Evolutionary conservation across 805 yeast species (phyloP).

Genomic region (Torulaspora quercuum): DNA sequence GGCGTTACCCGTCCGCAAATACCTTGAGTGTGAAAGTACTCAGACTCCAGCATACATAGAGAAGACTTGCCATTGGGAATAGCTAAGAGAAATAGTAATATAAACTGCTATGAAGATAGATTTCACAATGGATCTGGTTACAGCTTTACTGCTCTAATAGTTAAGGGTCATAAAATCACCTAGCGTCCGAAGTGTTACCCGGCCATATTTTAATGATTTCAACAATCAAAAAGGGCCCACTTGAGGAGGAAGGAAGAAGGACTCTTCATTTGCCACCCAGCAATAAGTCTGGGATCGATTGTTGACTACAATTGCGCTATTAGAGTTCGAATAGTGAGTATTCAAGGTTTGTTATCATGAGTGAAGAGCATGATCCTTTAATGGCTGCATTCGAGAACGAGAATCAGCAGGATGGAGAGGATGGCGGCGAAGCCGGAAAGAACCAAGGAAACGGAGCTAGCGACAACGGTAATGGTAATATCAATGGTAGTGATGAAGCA

Average conservation of each 20-base stretch:
- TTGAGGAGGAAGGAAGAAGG: not conserved
- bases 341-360: conserved; percentile 43
- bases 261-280: conserved; percentile 11
- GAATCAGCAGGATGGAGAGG: conserved; percentile 16
- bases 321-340: not conserved
- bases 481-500: conserved; percentile 11
- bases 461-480: conserved; percentile 9
- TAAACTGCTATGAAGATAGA: too few relatives aligned
- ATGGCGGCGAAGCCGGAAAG: conserved; percentile 6
- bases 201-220: conserved; percentile 2
- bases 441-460: conserved; percentile 2
- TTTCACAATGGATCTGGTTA: too few relatives aligned
- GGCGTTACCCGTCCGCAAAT: too few relatives aligned
- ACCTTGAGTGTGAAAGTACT: too few relatives aligned
- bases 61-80: too few relatives aligned
- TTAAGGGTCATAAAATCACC: too few relatives aligned
- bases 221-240: conserved; percentile 3
- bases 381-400: conserved; percentile 53
- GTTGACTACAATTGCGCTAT: not conserved
- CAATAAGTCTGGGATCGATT: not conserved
- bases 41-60: too few relatives aligned
- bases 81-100: too few relatives aligned
- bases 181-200: conserved; percentile 7
- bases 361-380: conserved; percentile 73
- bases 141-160: too few relatives aligned